Base-by-base conservation (phyloP, 192 early-diverging fungal species). In the Dimargaris cristalligena region DNA sequence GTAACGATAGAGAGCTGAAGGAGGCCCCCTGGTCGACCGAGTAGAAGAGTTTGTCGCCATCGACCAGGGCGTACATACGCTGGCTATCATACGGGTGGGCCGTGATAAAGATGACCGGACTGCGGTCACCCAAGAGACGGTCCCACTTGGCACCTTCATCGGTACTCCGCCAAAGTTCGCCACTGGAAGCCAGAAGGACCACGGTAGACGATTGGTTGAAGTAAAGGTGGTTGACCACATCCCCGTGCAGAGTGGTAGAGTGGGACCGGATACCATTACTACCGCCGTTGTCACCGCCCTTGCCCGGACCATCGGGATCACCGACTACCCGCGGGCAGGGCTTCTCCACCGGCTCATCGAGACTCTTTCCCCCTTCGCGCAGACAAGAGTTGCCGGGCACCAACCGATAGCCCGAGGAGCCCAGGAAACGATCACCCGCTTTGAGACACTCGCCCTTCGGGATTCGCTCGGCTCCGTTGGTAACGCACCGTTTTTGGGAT, bases 351-450 rank as follows among this genome's bases (percentile, higher is more conserved):
- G 81, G 74, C 38, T 73, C 71, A 59, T 86, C 83, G 38, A 79
- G 63, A 45, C 66, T 58, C 26, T 68, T 64, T 20, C 68, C 71
- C 68, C 4, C 78, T 20, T 67, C 64, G 34, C 67, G 62, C 18
- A 76, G 63, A 65, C 92, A 96, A 0, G 74, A 78, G 72, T 91
- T 80, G 20, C 91, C 93, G 13, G 91, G 89, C 59, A 96, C 82
- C 58, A 80, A 72, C 6, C 89, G 83, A 61, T 85, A 91, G 6
- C 91, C 91, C 0, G 83, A 81, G 0, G 78, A 82, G 2, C 81
- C 88, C 54, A 74, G 57, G 65, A 89, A 97, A 58, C 69, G 77
- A 46, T 74, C 74, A 44, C 80, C 80, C 0, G 67, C 60, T 29
- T 70, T 66, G 30, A 64, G 74, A 67, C 93, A 96, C 20, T 80